Base-by-base conservation (phyloP, 2,329 filamentous ascomycete species). In the Metarhizium sp. region DNA sequence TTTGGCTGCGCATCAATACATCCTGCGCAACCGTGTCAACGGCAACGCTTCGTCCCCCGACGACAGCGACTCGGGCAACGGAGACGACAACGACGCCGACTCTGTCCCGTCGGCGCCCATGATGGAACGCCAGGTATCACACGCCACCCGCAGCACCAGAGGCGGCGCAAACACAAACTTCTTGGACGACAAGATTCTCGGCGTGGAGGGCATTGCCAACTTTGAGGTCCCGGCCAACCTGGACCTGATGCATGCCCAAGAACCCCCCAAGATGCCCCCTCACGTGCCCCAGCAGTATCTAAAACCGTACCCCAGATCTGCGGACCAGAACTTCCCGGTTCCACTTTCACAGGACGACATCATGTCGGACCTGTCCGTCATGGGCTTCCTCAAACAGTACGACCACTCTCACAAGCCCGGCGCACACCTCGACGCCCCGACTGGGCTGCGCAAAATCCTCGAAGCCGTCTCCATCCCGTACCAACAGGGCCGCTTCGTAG, bases 41-140 rank as follows among this genome's bases (percentile, higher is more conserved):
- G 81, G 80, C 52, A 66, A 63, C 49, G 75, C 72, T 45, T 75
- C 71, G 45, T 81, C 76, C 13, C 75, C 74, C 8, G 76, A 80
- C 2, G 78, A 79, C 46, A 82, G 77, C 60, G 78, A 80, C 50
- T 75, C 75, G 16, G 77, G 76, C 56, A 76, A 78, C 55, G 75
- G 74, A 10, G 77, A 81, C 34, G 78, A 79, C 55, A 72, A 76
- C 40, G 77, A 76, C 43, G 72, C 71, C 30, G 76, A 79, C 52
- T 72, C 73, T 5, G 68, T 70, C 14, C 71, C 71, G 1, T 74
- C 78, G 5, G 81, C 80, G 1, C 75, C 76, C 14, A 72, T 72
- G 53, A 86, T 86, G 82, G 83, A 86, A 66, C 77, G 82, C 38
- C 80, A 82, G 58, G 76, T 79, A 13, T 86, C 83, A 10, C 82